Evolutionary conservation across 2,329 filamentous ascomycete species (phyloP).

Genomic region (Phialophora tarda): DNA sequence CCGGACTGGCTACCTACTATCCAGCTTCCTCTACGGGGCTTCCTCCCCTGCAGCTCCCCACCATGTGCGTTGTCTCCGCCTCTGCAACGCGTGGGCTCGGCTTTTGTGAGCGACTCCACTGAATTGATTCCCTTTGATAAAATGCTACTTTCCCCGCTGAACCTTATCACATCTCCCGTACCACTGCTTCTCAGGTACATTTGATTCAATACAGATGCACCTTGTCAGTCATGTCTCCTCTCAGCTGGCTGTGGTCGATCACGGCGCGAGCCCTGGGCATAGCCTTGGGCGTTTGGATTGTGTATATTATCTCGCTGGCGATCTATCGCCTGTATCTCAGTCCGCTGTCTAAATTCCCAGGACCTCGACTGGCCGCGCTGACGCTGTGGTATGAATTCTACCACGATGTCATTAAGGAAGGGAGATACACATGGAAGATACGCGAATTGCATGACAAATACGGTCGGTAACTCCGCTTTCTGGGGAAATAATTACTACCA

Average conservation of each 20-base stretch:
- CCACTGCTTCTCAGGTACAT: too few relatives aligned
- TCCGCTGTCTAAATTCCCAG: constrained; percentile 44
- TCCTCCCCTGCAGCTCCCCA: too few relatives aligned
- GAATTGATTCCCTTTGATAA: too few relatives aligned
- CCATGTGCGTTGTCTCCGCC: too few relatives aligned
- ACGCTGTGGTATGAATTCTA: constrained; percentile 44
- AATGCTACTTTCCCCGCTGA: too few relatives aligned
- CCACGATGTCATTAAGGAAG: constrained; percentile 42
- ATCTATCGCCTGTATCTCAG: constrained; percentile 44
- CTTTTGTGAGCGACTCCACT: too few relatives aligned
- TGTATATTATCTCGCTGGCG: constrained; percentile 28
- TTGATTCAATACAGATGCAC: too few relatives aligned
- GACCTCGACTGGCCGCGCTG: constrained; percentile 43
- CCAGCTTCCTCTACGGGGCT: too few relatives aligned
- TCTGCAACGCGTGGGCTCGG: too few relatives aligned
- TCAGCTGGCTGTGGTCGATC: background rate
- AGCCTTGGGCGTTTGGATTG: constrained; percentile 6
- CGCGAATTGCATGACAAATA: constrained; percentile 46
- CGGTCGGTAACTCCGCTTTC: background rate
- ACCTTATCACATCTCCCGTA: too few relatives aligned
- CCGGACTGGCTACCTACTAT: too few relatives aligned
- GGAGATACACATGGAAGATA: constrained; percentile 45
- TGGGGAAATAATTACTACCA: background rate
- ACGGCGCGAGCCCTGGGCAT: constrained; percentile 2
- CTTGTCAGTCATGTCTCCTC: background rate